phyloP scores from a whole-genome alignment of 352 stramenopile genomes.

The Elongisporangium senticosum region DNA sequence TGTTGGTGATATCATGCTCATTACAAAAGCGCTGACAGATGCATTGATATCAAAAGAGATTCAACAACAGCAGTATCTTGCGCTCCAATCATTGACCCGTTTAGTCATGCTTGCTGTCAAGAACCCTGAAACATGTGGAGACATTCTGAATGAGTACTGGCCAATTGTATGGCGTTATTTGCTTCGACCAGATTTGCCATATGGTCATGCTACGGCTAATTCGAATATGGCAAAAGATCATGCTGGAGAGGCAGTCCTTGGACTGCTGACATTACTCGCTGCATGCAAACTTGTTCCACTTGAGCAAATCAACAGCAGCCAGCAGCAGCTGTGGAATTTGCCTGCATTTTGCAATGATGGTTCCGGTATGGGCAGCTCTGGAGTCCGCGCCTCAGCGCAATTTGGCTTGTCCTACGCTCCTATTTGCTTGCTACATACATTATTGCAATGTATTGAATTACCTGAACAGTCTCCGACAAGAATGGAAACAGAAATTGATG shows the following conservation, averaged over 20 bases:
- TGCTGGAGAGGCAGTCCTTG: conserved; percentile 44
- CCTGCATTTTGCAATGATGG: conserved; percentile 26
- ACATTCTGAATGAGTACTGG: conserved; percentile 42
- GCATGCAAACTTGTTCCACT: conserved; percentile 35
- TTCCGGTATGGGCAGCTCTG: conserved; percentile 1
- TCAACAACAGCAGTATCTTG: conserved; percentile 40
- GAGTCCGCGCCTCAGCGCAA: not conserved
- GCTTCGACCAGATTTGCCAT: conserved; percentile 50
- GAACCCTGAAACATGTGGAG: conserved; percentile 21
- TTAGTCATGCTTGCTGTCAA: conserved; percentile 31
- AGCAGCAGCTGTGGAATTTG: conserved; percentile 33
- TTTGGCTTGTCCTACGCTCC: conserved; percentile 6
- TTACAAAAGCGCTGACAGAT: conserved; percentile 39
- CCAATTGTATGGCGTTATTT: conserved; percentile 37
- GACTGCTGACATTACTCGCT: conserved; percentile 39
- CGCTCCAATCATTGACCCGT: conserved; percentile 41
- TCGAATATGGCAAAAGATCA: conserved; percentile 33
- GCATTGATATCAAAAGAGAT: conserved; percentile 44
- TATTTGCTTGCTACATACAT: conserved; percentile 9
- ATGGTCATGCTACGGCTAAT: conserved; percentile 35
- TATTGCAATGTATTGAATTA: conserved; percentile 13
- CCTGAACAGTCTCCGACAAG: conserved; percentile 1
- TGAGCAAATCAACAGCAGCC: conserved; percentile 22
- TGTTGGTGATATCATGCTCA: conserved; percentile 52
- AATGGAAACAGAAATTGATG: not conserved